phyloP scores from a whole-genome alignment of 345 rosid species.

The Erodium maritimum region DNA sequence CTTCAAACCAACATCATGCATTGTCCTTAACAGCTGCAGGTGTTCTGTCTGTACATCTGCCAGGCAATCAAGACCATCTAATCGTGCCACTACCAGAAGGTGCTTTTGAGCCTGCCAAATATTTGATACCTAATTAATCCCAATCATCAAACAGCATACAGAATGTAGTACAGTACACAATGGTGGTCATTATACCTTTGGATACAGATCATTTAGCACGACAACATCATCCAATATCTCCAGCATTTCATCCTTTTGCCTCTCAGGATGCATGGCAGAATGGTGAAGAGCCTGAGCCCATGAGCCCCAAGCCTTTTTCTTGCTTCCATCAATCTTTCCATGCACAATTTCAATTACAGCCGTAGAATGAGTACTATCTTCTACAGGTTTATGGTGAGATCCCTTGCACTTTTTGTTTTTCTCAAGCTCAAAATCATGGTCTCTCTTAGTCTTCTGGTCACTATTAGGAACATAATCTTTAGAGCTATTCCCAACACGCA shows the following conservation, averaged over 20 bases:
- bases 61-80: conserved; percentile 47
- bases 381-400: conserved; percentile 15
- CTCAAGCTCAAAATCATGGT: conserved; percentile 17
- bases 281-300: conserved; percentile 74
- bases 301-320: conserved; percentile 44
- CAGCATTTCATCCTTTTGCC: conserved; percentile 39
- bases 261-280: conserved; percentile 70
- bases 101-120: conserved; percentile 60
- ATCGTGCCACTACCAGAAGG: conserved; percentile 52
- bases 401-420: conserved; percentile 50
- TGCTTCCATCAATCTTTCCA: conserved; percentile 16
- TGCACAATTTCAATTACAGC: conserved; percentile 14
- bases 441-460: conserved; percentile 36
- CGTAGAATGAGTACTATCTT: conserved; percentile 10
- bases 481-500: conserved; percentile 8
- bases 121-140: not conserved
- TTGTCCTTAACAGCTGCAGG: conserved; percentile 35
- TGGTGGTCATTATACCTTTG: conserved; percentile 38
- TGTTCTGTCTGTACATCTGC: conserved; percentile 60
- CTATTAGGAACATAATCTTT: conserved; percentile 10
- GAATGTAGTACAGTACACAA: not conserved
- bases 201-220: conserved; percentile 69
- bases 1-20: conserved; percentile 69
- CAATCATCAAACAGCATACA: conserved; percentile 1
- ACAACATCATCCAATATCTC: conserved; percentile 49